Evolutionary conservation across 2,329 filamentous ascomycete genomes (phyloP).

Genomic region (Macrophomina tecta): DNA sequence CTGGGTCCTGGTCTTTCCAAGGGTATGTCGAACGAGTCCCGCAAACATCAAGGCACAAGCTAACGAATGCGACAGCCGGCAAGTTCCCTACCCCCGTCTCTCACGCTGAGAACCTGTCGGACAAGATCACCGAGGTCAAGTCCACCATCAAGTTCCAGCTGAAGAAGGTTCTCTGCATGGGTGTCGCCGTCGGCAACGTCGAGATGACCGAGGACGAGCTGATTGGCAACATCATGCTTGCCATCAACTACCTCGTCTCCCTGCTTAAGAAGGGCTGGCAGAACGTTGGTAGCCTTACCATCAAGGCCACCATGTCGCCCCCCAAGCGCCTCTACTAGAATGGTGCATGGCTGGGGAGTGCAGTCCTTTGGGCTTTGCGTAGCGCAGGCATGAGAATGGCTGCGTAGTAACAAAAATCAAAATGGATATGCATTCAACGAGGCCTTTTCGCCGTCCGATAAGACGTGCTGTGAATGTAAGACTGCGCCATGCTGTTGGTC

Average conservation of each 20-base stretch:
- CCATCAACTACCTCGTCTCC: constrained; percentile 99
- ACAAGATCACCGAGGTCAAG: constrained; percentile 99
- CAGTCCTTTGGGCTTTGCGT: constrained; percentile 26
- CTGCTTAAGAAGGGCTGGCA: constrained; percentile 99
- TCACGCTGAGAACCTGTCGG: constrained; percentile 89
- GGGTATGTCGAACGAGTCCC: constrained; percentile 61
- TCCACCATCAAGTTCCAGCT: constrained; percentile 99
- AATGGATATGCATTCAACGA: constrained; percentile 22
- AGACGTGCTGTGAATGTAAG: not conserved
- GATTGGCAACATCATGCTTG: constrained; percentile 98
- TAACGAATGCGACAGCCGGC: constrained; percentile 69
- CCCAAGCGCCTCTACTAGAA: constrained; percentile 96
- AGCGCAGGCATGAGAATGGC: constrained; percentile 6
- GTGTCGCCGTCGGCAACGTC: constrained; percentile 98
- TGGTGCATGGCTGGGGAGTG: constrained; percentile 24
- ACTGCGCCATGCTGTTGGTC: not conserved
- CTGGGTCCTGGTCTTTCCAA: constrained; percentile 98
- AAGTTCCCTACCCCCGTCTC: constrained; percentile 99
- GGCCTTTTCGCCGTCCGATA: not conserved
- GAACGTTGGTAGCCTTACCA: constrained; percentile 99
- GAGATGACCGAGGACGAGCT: constrained; percentile 96
- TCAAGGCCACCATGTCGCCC: constrained; percentile 99
- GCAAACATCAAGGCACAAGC: constrained; percentile 23
- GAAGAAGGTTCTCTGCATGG: constrained; percentile 99
- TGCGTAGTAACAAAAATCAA: constrained; percentile 12